Percentiles rank a stretch among this genome's conserved stretches.
These are phyloP conservation scores for Colletotrichum lupini DNA, from an alignment of 2,329 filamentous ascomycete species.

Conservation along the genomic window DNA sequence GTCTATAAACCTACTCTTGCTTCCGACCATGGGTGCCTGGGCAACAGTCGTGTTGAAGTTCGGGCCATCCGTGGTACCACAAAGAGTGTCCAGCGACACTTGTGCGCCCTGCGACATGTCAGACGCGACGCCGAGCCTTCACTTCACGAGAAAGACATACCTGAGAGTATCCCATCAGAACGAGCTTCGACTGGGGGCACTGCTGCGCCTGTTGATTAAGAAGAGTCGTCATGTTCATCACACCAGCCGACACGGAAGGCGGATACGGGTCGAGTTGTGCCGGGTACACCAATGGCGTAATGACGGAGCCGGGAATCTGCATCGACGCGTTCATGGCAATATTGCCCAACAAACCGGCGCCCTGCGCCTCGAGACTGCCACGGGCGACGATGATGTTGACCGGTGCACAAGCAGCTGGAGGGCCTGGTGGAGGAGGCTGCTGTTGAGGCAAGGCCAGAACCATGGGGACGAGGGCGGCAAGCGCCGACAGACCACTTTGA, in stretches of 20 bases:
- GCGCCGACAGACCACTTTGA: slow-evolving; percentile 13
- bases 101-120: slow-evolving; percentile 49
- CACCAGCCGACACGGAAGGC: slow-evolving; percentile 48
- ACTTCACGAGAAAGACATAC: slow-evolving; percentile 32
- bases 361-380: slow-evolving; percentile 48
- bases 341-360: slow-evolving; percentile 47
- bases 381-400: slow-evolving; percentile 54
- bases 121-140: neutral
- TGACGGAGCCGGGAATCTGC: slow-evolving; percentile 46
- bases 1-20: slow-evolving; percentile 44
- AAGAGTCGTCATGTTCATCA: slow-evolving; percentile 43
- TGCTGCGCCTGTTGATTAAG: slow-evolving; percentile 45
- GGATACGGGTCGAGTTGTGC: slow-evolving; percentile 48
- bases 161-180: slow-evolving; percentile 56
- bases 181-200: slow-evolving; percentile 52
- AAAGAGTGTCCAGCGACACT: slow-evolving; percentile 50
- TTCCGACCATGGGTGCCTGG: slow-evolving; percentile 41
- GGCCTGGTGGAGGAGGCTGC: neutral
- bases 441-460: slow-evolving; percentile 14
- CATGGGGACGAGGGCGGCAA: slow-evolving; percentile 18
- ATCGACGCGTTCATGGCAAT: slow-evolving; percentile 46
- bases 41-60: slow-evolving; percentile 41
- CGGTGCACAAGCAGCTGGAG: slow-evolving; percentile 2
- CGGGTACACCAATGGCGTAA: slow-evolving; percentile 52
- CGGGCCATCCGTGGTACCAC: slow-evolving; percentile 45